These are phyloP conservation scores for Torulaspora maleeae DNA, from an alignment of 805 yeast genomes.

Conservation along the genomic window DNA sequence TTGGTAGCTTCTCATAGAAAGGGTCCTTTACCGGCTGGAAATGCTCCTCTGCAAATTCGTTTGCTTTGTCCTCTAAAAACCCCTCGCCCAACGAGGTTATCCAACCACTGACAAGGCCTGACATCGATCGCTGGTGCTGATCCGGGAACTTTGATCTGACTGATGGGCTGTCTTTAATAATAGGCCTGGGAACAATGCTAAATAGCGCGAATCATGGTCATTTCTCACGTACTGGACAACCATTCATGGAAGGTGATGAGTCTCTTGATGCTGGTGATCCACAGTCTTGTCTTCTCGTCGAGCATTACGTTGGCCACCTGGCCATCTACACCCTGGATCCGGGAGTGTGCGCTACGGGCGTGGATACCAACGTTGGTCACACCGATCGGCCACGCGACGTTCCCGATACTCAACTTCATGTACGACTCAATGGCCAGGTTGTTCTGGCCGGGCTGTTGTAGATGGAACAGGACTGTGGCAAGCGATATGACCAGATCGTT, in stretches of 20 bases:
- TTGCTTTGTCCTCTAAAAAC: conserved; percentile 20
- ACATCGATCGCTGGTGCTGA: conserved; percentile 3
- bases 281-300: conserved; percentile 65
- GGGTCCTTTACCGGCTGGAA: conserved; percentile 49
- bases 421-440: conserved; percentile 51
- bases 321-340: conserved; percentile 43
- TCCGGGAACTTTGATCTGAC: background rate
- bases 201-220: background rate
- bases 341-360: conserved; percentile 58
- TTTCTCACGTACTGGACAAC: conserved; percentile 5
- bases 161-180: background rate
- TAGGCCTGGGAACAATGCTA: background rate
- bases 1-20: conserved; percentile 44
- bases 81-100: conserved; percentile 17
- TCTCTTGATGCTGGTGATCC: conserved; percentile 74
- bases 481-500: conserved; percentile 48
- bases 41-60: conserved; percentile 27
- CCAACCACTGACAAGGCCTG: conserved; percentile 12
- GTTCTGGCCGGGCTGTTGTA: conserved; percentile 45
- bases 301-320: conserved; percentile 66
- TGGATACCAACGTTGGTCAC: conserved; percentile 76
- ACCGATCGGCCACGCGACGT: conserved; percentile 92
- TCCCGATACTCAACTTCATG: conserved; percentile 73
- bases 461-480: conserved; percentile 52
- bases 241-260: conserved; percentile 50